Percentiles rank a stretch among this genome's conserved stretches.
Conservation (phyloP, 2,329 filamentous ascomycete species). For the Fusarium caatingaense region DNA sequence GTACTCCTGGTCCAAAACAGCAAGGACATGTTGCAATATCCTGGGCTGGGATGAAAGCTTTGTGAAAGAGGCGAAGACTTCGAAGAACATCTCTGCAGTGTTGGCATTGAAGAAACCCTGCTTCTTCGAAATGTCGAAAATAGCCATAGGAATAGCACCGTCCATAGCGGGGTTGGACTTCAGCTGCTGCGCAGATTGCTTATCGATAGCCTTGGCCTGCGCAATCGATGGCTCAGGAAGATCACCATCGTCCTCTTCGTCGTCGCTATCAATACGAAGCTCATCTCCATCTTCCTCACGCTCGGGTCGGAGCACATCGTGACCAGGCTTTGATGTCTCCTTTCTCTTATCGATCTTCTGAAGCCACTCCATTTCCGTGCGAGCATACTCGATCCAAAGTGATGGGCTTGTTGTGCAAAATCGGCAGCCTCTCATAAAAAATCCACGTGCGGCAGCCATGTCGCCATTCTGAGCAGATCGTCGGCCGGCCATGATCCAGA, state of each 20-base stretch:
- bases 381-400: constrained; percentile 91
- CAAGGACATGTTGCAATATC: constrained; percentile 80
- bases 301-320: constrained; percentile 58
- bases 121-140: constrained; percentile 87
- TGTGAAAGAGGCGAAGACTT: constrained; percentile 78
- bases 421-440: constrained; percentile 87
- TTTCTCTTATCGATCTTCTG: constrained; percentile 81
- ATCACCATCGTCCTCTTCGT: constrained; percentile 57
- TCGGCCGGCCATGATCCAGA: constrained; percentile 89
- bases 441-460: constrained; percentile 85
- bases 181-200: constrained; percentile 62
- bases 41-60: constrained; percentile 71
- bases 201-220: constrained; percentile 59
- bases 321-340: constrained; percentile 64
- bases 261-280: constrained; percentile 58
- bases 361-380: constrained; percentile 92
- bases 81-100: constrained; percentile 81
- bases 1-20: constrained; percentile 68
- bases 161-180: constrained; percentile 84
- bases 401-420: constrained; percentile 82
- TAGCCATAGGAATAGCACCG: constrained; percentile 92
- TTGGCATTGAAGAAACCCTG: constrained; percentile 75
- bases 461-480: constrained; percentile 83
- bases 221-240: constrained; percentile 57
- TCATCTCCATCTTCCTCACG: constrained; percentile 62